A percentile compares a stretch with the other conserved stretches of the same genome.
phyloP scores from a whole-genome alignment of 2,329 filamentous ascomycete species.

The Diplodia mutila region DNA sequence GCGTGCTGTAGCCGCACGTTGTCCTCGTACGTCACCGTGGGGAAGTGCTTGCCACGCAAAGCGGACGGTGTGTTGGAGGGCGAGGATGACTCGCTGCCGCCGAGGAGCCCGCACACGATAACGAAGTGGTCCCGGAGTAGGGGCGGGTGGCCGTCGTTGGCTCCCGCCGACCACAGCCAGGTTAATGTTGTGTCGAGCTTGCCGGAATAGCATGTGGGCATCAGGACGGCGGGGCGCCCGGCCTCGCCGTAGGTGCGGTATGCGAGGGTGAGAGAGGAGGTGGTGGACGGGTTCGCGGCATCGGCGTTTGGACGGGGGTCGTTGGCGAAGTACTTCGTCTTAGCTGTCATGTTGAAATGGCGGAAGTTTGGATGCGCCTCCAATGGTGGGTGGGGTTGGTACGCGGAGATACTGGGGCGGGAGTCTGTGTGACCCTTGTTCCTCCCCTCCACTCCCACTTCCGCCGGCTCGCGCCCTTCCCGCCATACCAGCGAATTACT shows the following conservation, averaged over 20 bases:
- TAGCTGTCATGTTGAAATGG: slow-evolving; percentile 23
- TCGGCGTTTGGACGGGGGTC: slow-evolving; percentile 32
- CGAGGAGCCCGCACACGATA: slow-evolving; percentile 56
- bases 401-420: neutral
- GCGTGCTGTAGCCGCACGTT: slow-evolving; percentile 57
- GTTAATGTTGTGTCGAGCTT: slow-evolving; percentile 54
- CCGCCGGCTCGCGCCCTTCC: neutral
- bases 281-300: slow-evolving; percentile 31
- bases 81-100: slow-evolving; percentile 59
- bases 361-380: neutral
- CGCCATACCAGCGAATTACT: no score
- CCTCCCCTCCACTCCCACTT: no score
- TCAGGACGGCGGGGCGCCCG: slow-evolving; percentile 38
- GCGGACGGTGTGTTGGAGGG: slow-evolving; percentile 51
- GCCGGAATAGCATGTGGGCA: slow-evolving; percentile 61
- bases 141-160: slow-evolving; percentile 38
- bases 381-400: neutral
- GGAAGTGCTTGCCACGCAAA: slow-evolving; percentile 42
- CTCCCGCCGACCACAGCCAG: slow-evolving; percentile 48
- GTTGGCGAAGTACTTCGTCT: slow-evolving; percentile 34
- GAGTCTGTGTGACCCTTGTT: neutral
- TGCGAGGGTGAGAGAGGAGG: slow-evolving; percentile 39
- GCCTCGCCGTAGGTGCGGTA: slow-evolving; percentile 50
- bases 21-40: slow-evolving; percentile 53
- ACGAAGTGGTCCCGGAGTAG: slow-evolving; percentile 48